A percentile compares a stretch with the other conserved stretches of the same genome.
These are phyloP conservation scores for Rhynchospora tenuis DNA, from an alignment of 176 grass and related monocot genomes.

Conservation along the genomic window DNA sequence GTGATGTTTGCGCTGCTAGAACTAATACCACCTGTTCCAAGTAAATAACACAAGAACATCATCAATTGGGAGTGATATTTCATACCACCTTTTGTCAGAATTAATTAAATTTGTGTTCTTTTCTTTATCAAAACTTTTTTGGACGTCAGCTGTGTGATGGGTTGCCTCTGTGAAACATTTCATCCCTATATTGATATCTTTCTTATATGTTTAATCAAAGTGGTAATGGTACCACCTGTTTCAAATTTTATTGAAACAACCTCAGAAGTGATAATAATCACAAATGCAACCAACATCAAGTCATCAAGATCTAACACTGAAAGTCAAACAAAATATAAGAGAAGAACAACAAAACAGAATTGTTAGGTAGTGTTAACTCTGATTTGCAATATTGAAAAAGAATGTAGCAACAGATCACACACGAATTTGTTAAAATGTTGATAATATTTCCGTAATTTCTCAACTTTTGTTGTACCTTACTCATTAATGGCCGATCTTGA, in stretches of 20 bases:
- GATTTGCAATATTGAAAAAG: not conserved
- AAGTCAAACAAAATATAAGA: too few relatives aligned
- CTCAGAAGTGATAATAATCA: too few relatives aligned
- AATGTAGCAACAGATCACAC: not conserved
- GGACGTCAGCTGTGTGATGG: not conserved
- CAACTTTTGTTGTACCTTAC: conserved; percentile 9
- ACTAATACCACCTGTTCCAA: conserved; percentile 2
- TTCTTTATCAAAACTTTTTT: not conserved
- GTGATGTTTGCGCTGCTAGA: not conserved
- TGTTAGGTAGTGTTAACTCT: not conserved
- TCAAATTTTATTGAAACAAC: too few relatives aligned
- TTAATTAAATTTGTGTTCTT: not conserved
- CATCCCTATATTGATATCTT: not conserved
- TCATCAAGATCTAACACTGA: too few relatives aligned
- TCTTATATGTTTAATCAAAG: not conserved
- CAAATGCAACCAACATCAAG: too few relatives aligned
- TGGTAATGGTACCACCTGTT: too few relatives aligned
- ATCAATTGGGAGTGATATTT: not conserved
- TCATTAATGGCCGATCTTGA: conserved; percentile 19
- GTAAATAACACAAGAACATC: too few relatives aligned
- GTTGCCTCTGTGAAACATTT: not conserved
- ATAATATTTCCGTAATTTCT: not conserved
- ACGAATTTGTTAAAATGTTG: not conserved
- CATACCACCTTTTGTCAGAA: not conserved
- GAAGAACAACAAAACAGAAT: too few relatives aligned